Conservation (phyloP, 2,329 filamentous ascomycete genomes). For the Claviceps pazoutovae region DNA sequence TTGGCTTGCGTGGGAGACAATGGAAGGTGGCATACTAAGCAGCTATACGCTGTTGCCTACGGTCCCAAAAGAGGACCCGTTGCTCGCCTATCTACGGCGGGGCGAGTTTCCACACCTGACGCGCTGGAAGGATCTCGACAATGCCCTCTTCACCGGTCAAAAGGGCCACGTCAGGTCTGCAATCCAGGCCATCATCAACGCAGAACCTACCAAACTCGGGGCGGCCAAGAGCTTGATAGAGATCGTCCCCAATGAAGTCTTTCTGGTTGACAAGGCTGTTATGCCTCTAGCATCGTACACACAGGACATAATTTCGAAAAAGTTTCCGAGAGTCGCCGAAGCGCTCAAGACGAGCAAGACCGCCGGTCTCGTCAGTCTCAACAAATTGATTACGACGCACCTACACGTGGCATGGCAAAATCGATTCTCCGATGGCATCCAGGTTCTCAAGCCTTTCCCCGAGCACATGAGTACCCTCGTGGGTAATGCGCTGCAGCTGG, state of each 20-base stretch:
- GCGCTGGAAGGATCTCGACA: conserved; percentile 57
- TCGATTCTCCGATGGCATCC: conserved; percentile 60
- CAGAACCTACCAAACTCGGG: conserved; percentile 36
- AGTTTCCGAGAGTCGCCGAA: conserved; percentile 55
- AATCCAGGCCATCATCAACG: conserved; percentile 42
- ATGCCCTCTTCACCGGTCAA: conserved; percentile 59
- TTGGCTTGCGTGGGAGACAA: conserved; percentile 87
- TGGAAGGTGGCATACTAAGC: conserved; percentile 70
- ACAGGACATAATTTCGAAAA: conserved; percentile 41
- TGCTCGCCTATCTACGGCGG: conserved; percentile 59
- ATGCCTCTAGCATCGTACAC: conserved; percentile 69
- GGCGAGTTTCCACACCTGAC: conserved; percentile 63
- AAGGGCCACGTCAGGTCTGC: conserved; percentile 48
- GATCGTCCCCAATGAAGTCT: conserved; percentile 41
- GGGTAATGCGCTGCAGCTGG: conserved; percentile 56
- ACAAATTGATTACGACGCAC: conserved; percentile 68
- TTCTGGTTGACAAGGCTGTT: conserved; percentile 51
- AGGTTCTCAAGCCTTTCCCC: conserved; percentile 66
- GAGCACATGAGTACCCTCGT: conserved; percentile 62
- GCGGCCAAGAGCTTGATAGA: conserved; percentile 49
- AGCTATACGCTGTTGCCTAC: conserved; percentile 77
- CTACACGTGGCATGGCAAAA: conserved; percentile 78
- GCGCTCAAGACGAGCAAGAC: conserved; percentile 42
- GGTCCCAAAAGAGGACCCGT: conserved; percentile 56
- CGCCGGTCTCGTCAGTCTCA: conserved; percentile 51